These are phyloP conservation scores for Scheffersomyces segobiensis DNA, from an alignment of 1,139 yeast genomes.

Conservation along the genomic window DNA sequence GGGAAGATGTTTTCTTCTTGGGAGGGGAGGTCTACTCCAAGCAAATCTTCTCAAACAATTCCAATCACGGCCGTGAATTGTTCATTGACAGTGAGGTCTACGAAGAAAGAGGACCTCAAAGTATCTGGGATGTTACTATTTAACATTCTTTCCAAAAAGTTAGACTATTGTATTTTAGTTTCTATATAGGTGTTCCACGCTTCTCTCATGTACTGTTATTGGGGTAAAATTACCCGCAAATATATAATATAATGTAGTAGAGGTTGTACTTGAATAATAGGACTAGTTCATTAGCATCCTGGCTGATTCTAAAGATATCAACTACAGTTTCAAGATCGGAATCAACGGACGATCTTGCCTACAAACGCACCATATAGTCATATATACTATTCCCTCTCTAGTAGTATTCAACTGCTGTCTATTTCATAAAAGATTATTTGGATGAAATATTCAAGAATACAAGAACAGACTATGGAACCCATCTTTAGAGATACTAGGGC, in stretches of 20 bases:
- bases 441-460: no score
- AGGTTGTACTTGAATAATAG: not conserved
- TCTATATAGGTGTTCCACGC: not conserved
- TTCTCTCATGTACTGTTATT: not conserved
- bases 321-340: no score
- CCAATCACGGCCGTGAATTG: constrained; percentile 61
- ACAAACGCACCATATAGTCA: no score
- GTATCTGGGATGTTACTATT: constrained; percentile 52
- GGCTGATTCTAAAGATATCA: no score
- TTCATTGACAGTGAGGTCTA: constrained; percentile 74
- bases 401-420: no score
- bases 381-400: no score
- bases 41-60: constrained; percentile 69
- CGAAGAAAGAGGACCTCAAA: constrained; percentile 77
- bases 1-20: constrained; percentile 72
- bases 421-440: no score
- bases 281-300: not conserved
- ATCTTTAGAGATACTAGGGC: no score
- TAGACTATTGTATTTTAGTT: not conserved
- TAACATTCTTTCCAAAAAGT: constrained; percentile 7
- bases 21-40: constrained; percentile 90
- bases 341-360: no score
- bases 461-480: no score
- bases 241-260: no score
- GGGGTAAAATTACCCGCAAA: not conserved